Evolutionary conservation across 345 rosid genomes (phyloP).

Genomic region (Geranium rotundifolium): DNA sequence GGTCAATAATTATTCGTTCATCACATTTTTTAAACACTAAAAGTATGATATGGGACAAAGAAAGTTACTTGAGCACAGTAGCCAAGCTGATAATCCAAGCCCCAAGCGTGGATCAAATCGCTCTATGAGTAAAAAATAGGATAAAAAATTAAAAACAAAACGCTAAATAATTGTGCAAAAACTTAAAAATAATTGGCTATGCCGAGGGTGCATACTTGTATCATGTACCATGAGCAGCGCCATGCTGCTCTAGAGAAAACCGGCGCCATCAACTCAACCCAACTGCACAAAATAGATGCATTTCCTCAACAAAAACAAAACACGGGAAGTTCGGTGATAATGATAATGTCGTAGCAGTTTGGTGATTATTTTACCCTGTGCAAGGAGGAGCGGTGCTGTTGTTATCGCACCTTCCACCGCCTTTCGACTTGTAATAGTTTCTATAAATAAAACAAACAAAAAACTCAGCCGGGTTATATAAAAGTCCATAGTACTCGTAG

Average conservation of each 20-base stretch:
- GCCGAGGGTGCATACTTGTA: constrained; percentile 48
- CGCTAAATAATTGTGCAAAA: background rate
- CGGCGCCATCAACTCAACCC: constrained; percentile 99
- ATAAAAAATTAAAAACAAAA: background rate
- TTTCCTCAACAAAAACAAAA: background rate
- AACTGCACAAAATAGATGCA: constrained; percentile 31
- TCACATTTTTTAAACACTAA: background rate
- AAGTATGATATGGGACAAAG: constrained; percentile 2
- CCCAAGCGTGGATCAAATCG: constrained; percentile 95
- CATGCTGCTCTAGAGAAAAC: constrained; percentile 88
- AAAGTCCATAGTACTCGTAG: background rate
- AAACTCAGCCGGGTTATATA: background rate
- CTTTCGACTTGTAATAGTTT: constrained; percentile 70
- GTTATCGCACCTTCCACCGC: constrained; percentile 56
- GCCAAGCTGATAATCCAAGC: constrained; percentile 75
- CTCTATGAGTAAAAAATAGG: constrained; percentile 32
- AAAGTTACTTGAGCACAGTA: constrained; percentile 69
- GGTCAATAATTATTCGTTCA: no score
- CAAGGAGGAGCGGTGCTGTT: constrained; percentile 83
- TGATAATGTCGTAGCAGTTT: background rate
- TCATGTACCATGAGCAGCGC: constrained; percentile 88
- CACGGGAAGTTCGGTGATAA: background rate
- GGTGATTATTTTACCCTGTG: constrained; percentile 39
- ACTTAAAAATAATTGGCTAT: no score
- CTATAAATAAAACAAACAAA: constrained; percentile 21